Percentiles rank a stretch among this genome's conserved stretches.
phyloP scores from a whole-genome alignment of 2,329 filamentous ascomycete genomes.

The Cyphellophora attinorum region DNA sequence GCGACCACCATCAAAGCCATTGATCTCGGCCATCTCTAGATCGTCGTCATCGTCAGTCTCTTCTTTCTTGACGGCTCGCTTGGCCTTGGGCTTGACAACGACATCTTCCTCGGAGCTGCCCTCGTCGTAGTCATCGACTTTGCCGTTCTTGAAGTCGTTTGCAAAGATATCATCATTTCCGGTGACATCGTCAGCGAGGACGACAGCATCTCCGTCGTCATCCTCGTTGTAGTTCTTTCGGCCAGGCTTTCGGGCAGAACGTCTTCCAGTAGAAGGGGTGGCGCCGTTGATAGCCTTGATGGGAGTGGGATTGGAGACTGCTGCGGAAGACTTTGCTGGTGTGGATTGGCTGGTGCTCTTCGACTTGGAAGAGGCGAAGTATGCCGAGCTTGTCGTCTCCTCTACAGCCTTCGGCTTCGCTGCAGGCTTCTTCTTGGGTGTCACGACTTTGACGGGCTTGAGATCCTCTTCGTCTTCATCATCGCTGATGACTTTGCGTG shows the following conservation, averaged over 20 bases:
- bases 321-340: slow-evolving; percentile 13
- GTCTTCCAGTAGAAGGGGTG: slow-evolving; percentile 14
- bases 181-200: slow-evolving; percentile 53
- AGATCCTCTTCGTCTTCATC: slow-evolving; percentile 58
- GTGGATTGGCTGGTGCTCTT: slow-evolving; percentile 27
- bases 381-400: slow-evolving; percentile 52
- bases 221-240: slow-evolving; percentile 24
- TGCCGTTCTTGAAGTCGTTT: slow-evolving; percentile 57
- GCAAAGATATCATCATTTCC: slow-evolving; percentile 76
- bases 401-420: slow-evolving; percentile 40
- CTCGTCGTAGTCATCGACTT: slow-evolving; percentile 64
- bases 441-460: slow-evolving; percentile 25
- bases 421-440: slow-evolving; percentile 26
- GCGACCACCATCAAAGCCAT: slow-evolving; percentile 22
- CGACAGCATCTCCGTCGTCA: slow-evolving; percentile 46
- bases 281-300: slow-evolving; percentile 24
- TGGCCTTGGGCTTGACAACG: slow-evolving; percentile 21
- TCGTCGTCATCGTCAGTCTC: slow-evolving; percentile 23
- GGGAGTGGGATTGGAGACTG: slow-evolving; percentile 11
- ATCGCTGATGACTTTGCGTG: slow-evolving; percentile 66
- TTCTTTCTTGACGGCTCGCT: slow-evolving; percentile 16
- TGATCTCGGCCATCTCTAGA: slow-evolving; percentile 14
- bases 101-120: slow-evolving; percentile 42
- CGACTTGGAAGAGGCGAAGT: slow-evolving; percentile 51
- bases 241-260: slow-evolving; percentile 21